These are phyloP conservation scores for Citrus inodora DNA, from an alignment of 345 rosid genomes.

Conservation along the genomic window DNA sequence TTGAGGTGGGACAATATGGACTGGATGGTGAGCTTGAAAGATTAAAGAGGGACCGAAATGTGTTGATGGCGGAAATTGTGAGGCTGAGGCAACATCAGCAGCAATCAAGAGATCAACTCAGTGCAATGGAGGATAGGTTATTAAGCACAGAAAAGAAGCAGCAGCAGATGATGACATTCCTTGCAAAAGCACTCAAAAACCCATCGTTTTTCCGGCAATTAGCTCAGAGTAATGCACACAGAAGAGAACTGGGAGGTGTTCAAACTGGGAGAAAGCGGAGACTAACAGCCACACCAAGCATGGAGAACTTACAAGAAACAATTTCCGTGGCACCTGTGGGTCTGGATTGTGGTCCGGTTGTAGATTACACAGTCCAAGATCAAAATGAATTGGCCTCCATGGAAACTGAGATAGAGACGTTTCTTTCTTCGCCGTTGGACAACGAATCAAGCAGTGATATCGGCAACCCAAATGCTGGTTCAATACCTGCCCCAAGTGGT, in stretches of 20 bases:
- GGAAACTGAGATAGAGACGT: slow-evolving; percentile 44
- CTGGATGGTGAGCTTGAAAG: slow-evolving; percentile 58
- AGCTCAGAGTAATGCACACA: slow-evolving; percentile 29
- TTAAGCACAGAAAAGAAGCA: slow-evolving; percentile 59
- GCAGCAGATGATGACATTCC: slow-evolving; percentile 70
- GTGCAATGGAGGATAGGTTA: slow-evolving; percentile 53
- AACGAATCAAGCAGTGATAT: slow-evolving; percentile 44
- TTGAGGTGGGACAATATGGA: slow-evolving; percentile 71
- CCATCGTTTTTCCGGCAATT: slow-evolving; percentile 53
- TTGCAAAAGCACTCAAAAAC: slow-evolving; percentile 60
- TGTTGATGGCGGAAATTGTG: slow-evolving; percentile 55
- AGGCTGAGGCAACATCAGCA: slow-evolving; percentile 70
- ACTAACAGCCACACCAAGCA: slow-evolving; percentile 44
- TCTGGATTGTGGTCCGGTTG: slow-evolving; percentile 9
- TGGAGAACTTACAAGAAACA: slow-evolving; percentile 39
- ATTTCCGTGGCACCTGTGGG: background rate
- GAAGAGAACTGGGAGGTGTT: slow-evolving; percentile 33
- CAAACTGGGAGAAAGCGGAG: slow-evolving; percentile 56
- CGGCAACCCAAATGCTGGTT: slow-evolving; percentile 11
- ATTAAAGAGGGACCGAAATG: slow-evolving; percentile 51
- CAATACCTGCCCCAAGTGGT: slow-evolving; percentile 12
- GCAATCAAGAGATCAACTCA: slow-evolving; percentile 43
- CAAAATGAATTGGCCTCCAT: slow-evolving; percentile 20
- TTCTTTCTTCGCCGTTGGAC: slow-evolving; percentile 44
- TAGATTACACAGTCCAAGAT: slow-evolving; percentile 15